Percentiles rank a stretch among this genome's conserved stretches.
Conservation (phyloP, 2,329 filamentous ascomycete species). For the Amphichorda felina region DNA sequence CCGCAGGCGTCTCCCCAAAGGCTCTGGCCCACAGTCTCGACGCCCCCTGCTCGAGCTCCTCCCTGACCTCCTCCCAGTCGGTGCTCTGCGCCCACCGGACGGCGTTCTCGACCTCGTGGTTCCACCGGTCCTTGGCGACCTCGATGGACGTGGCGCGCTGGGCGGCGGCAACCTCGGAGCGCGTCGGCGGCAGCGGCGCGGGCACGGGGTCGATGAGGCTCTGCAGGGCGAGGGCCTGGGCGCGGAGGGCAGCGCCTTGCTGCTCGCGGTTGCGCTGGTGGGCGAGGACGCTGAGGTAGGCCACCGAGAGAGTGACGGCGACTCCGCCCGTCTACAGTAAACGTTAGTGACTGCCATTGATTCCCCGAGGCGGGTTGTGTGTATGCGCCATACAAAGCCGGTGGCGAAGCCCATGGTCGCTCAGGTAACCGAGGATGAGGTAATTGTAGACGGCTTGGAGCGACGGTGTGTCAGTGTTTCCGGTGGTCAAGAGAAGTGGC, state of each 20-base stretch:
- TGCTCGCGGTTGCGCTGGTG: slow-evolving; percentile 56
- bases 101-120: slow-evolving; percentile 56
- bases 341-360: neutral
- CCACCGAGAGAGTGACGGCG: slow-evolving; percentile 59
- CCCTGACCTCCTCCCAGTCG: slow-evolving; percentile 52
- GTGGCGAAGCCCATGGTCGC: slow-evolving; percentile 57
- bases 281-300: slow-evolving; percentile 59
- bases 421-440: slow-evolving; percentile 9
- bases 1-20: slow-evolving; percentile 18
- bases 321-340: slow-evolving; percentile 55
- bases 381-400: slow-evolving; percentile 51
- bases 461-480: no score
- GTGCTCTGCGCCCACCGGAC: slow-evolving; percentile 54
- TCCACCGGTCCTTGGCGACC: slow-evolving; percentile 66
- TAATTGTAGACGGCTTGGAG: slow-evolving; percentile 10
- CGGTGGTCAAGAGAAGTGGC: no score
- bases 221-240: slow-evolving; percentile 42
- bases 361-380: neutral
- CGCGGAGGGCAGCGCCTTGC: slow-evolving; percentile 43
- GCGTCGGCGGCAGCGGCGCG: slow-evolving; percentile 31
- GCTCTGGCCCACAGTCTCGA: slow-evolving; percentile 30
- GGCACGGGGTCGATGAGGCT: slow-evolving; percentile 36
- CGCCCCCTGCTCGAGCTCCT: slow-evolving; percentile 39
- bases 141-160: slow-evolving; percentile 48
- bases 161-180: slow-evolving; percentile 36